Evolutionary conservation across 495 filamentous ascomycete genomes (phyloP).

Genomic region (Hypomontagnella monticulosa): DNA sequence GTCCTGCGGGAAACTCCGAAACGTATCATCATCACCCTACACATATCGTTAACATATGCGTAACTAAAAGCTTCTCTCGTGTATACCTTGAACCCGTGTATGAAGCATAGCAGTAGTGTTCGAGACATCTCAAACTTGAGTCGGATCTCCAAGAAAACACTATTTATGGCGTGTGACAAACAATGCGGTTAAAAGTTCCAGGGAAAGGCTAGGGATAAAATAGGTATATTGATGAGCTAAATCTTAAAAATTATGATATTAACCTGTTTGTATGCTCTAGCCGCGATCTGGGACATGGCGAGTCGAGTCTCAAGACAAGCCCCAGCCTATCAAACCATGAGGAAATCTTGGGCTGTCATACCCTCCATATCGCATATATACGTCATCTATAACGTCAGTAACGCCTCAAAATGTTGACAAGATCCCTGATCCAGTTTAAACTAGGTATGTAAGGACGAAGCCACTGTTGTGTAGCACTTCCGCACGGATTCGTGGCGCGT

Average conservation of each 20-base stretch:
- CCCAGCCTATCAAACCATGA: neutral
- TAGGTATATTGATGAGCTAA: neutral
- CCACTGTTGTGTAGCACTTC: neutral
- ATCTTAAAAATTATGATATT: too few species aligned
- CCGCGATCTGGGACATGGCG: neutral
- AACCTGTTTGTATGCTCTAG: neutral
- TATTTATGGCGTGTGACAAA: too few species aligned
- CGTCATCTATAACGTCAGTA: slow-evolving; percentile 46
- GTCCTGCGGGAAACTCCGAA: slow-evolving; percentile 77
- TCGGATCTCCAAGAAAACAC: neutral
- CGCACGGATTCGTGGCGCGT: neutral
- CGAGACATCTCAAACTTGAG: slow-evolving; percentile 67
- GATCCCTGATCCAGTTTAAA: neutral
- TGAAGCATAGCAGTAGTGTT: slow-evolving; percentile 85
- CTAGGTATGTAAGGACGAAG: slow-evolving; percentile 2
- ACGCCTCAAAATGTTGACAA: slow-evolving; percentile 1
- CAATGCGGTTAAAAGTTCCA: too few species aligned
- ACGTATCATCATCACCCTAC: slow-evolving; percentile 89
- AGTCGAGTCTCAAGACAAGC: neutral
- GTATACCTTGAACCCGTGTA: slow-evolving; percentile 92
- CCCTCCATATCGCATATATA: slow-evolving; percentile 22
- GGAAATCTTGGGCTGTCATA: slow-evolving; percentile 14
- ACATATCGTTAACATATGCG: neutral
- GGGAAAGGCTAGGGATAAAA: neutral
- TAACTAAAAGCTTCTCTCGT: neutral